Conservation (phyloP, 1,139 yeast species). For the Yamadazyma mexicana region DNA sequence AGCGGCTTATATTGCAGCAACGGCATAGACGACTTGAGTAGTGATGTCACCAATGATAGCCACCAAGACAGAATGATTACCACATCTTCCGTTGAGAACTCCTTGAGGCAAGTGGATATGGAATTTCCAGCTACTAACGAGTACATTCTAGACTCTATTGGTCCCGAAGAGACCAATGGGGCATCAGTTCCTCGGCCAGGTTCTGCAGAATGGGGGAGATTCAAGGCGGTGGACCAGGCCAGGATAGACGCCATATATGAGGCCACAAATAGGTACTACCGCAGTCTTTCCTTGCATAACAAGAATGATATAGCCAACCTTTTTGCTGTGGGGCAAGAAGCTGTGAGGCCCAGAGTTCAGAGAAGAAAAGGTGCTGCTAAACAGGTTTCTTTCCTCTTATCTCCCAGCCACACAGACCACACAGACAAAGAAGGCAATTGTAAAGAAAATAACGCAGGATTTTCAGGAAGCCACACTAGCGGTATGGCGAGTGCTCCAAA, state of each 20-base stretch:
- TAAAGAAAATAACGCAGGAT: too few species aligned
- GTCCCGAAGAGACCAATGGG: not conserved
- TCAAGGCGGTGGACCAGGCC: slow-evolving; percentile 4
- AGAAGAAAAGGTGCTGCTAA: not conserved
- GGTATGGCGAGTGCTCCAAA: too few species aligned
- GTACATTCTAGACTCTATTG: not conserved
- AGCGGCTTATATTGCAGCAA: not conserved
- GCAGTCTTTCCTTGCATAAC: not conserved
- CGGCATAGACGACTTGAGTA: not conserved
- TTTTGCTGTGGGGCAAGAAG: not conserved
- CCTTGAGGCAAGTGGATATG: slow-evolving; percentile 3
- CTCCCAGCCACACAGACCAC: not conserved
- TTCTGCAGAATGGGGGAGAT: not conserved
- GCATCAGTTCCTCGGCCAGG: not conserved
- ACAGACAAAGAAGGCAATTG: too few species aligned
- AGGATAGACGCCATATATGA: slow-evolving; percentile 4
- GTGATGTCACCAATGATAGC: slow-evolving; percentile 2
- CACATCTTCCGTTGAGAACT: slow-evolving; percentile 9
- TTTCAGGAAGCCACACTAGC: too few species aligned
- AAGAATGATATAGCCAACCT: slow-evolving; percentile 2
- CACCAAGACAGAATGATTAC: slow-evolving; percentile 11
- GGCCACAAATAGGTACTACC: not conserved
- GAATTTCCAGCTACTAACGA: not conserved
- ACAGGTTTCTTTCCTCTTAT: too few species aligned
- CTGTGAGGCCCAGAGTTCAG: not conserved